Base-by-base conservation (phyloP, 2,329 filamentous ascomycete genomes). In the Davidsoniella neocaledoniae region DNA sequence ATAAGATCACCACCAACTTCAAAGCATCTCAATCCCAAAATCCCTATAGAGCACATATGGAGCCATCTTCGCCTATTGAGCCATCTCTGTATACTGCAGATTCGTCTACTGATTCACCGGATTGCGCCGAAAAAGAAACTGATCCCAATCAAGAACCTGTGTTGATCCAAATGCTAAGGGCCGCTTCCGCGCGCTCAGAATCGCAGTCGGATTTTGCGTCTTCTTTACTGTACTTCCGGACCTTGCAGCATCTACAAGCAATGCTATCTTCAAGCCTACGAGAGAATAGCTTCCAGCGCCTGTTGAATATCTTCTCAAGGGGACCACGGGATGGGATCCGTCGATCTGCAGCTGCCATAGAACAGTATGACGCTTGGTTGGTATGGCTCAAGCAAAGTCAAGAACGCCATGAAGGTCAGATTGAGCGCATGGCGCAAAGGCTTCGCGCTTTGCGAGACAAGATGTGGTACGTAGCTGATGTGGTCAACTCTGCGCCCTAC, bases 381-480 rank as follows among this genome's bases (percentile, higher is more conserved):
- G 77, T 88, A 10, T 87, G 83, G 76, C 71, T 93, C 17, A 86
- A 86, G 59, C 83, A 86, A 57, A 86, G 81, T 21, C 80, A 90
- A 58, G 83, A 86, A 58, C 76, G 83, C 2, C 79, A 87, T 44
- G 85, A 90, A 57, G 74, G 72, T 2, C 73, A 78, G 10, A 80
- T 88, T 36, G 81, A 86, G 39, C 72, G 77, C 4, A 84, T 86
- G 76, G 83, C 86, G 72, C 71, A 72, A 52, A 77, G 77, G 4
- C 71, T 91, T 37, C 77, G 80, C 51, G 79, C 82, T 19, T 71
- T 95, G 38, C 78, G 91, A 40, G 85, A 94, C 62, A 96, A 96
- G 70, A 94, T 96, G 85, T 98, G 91, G 91, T 98, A 94, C 62
- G 84, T 91, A 53, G 90, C 85, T 1, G 87, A 95, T 62, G 88